phyloP scores from a whole-genome alignment of 2,329 filamentous ascomycete genomes.

The Fusarium ambrosium region DNA sequence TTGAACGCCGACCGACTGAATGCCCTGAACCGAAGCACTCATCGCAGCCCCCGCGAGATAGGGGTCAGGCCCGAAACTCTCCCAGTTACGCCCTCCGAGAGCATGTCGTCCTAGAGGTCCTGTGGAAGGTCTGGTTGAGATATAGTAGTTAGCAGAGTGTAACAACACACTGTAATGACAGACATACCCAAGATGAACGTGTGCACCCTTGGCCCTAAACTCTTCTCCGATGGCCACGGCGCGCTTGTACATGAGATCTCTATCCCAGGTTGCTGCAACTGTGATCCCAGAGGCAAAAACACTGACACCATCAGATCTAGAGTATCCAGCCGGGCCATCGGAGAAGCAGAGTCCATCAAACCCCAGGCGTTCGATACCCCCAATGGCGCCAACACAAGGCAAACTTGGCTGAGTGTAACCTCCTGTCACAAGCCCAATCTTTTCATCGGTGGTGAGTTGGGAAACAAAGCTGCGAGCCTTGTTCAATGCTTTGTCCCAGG shows the following conservation, averaged over 20 bases:
- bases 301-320: conserved; percentile 57
- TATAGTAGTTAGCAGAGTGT: not conserved
- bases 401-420: not conserved
- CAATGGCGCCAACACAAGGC: not conserved
- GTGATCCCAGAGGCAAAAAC: too few relatives aligned
- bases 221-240: not conserved
- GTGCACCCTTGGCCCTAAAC: not conserved
- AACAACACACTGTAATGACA: not conserved
- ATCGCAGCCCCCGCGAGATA: not conserved
- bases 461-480: conserved; percentile 1
- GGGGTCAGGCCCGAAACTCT: not conserved
- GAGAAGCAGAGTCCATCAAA: conserved; percentile 9
- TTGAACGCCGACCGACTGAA: not conserved
- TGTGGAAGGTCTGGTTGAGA: not conserved
- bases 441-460: conserved; percentile 1
- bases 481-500: not conserved
- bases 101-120: not conserved
- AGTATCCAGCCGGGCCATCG: conserved; percentile 43
- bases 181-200: not conserved
- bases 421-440: conserved; percentile 2
- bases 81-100: not conserved
- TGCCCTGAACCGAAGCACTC: not conserved
- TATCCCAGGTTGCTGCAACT: too few relatives aligned
- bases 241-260: too few relatives aligned
- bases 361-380: not conserved